A percentile compares a stretch with the other conserved stretches of the same genome.
Evolutionary conservation across 495 filamentous ascomycete genomes (phyloP).

Genomic region (Aspergillus incahuasiensis): DNA sequence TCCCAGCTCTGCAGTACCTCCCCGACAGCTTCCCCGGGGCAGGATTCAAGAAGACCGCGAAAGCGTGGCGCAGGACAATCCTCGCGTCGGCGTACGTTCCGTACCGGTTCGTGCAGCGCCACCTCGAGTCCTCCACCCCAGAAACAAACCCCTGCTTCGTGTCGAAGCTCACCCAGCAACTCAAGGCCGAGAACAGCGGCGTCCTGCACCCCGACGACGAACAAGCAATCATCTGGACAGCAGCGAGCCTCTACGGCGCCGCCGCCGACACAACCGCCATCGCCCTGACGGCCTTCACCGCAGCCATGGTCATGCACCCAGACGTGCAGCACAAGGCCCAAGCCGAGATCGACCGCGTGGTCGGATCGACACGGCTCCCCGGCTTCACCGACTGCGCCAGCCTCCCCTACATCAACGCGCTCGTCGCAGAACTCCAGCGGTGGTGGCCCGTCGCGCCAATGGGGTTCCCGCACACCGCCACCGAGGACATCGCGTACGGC

Average conservation of each 20-base stretch:
- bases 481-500: conserved; percentile 42
- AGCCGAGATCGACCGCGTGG: conserved; percentile 49
- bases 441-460: conserved; percentile 42
- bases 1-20: conserved; percentile 33
- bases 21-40: conserved; percentile 44
- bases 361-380: conserved; percentile 36
- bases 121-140: conserved; percentile 32
- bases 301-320: conserved; percentile 40
- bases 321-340: conserved; percentile 46
- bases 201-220: conserved; percentile 20
- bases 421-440: conserved; percentile 40
- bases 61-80: conserved; percentile 26
- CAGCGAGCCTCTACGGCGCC: conserved; percentile 46
- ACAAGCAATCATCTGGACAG: conserved; percentile 33
- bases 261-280: conserved; percentile 51
- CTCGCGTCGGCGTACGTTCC: conserved; percentile 24
- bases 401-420: conserved; percentile 41
- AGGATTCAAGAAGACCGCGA: conserved; percentile 37
- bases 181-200: conserved; percentile 20
- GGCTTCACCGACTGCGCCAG: conserved; percentile 25
- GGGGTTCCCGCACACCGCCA: conserved; percentile 50
- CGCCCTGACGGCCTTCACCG: conserved; percentile 29
- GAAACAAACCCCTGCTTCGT: conserved; percentile 31
- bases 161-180: conserved; percentile 15
- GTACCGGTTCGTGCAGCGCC: conserved; percentile 37